Evolutionary conservation across 176 grass and related monocot genomes (phyloP), one percentile per base, ranked within the genome.

Genomic region (Sorghum bicolor): DNA sequence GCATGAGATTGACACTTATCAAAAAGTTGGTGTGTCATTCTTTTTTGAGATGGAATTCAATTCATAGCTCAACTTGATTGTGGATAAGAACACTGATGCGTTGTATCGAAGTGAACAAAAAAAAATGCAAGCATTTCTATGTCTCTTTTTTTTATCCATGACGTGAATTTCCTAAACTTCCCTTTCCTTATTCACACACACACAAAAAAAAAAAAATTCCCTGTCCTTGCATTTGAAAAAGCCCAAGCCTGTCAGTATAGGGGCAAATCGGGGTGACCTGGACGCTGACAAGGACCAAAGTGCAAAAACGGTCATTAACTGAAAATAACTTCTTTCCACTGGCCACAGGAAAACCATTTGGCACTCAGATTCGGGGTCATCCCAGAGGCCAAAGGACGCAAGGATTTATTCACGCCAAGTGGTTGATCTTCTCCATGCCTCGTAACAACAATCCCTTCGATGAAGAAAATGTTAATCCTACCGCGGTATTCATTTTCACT

Each of bases 381-480:
- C 78, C 53, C 41, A 57, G 36, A 30, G 53, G 29, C 50, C 53
- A 64, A 45, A 74, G 31, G 41, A 60, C 74, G 67, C 43, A 58
- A 64, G 67, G 67, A 78, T 58, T 29, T 80, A 55, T 80, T 60
- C 47, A 50, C 47, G 47, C 44, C 47, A 19, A 50, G 47, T 17
- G 47, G 4, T 15, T 19, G 58, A 85, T 94, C 48, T 80, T 72
- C 64, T 73, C 83, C n/a, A 97, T 97, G 88, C 43, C 77, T 76
- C 87, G 50, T 58, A 78, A 45, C 62, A 33, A 71, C 53, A 84
- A 92, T 92, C 85, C 76, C 1, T 86, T 62, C 26, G 82, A 88
- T 9, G 75, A 78, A 2, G 89, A 94, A 79, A 84, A 87, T 63
- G 80, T 90, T 55, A 94, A 97, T 82, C 87, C 94, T 68, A 88